Evolutionary conservation across 352 stramenopile species (phyloP), one percentile per base, ranked within the genome.

Genomic region (Phytophthora ohioensis): DNA sequence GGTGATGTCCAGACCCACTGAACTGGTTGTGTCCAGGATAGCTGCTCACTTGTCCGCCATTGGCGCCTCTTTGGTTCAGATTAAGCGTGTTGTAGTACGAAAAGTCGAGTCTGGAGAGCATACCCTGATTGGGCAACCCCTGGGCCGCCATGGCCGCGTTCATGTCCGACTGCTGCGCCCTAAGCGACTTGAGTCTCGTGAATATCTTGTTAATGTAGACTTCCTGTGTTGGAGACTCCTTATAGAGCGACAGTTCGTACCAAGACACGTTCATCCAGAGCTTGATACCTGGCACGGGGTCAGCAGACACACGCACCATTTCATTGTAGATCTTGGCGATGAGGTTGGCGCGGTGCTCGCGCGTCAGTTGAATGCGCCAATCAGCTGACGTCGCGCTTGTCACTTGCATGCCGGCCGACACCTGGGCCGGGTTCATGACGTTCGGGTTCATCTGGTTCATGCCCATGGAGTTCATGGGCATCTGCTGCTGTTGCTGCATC

Each of bases 151-250:
- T 90, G 10, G 77, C 80, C 8, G 85, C 87, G 58, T 81, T 84
- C 81, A 91, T 84, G 60, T 95, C 85, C 31, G 83, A 87, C 48
- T 87, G 85, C 67, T 95, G 88, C 32, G 78, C 76, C 27, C 87
- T 82, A 10, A 95, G 69, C 39, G 85, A 88, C 79, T 95, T 91
- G 48, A 95, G 79, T 7, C 88, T 76, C 42, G 91, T 94, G 69
- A 94, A 92, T 61, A 95, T 95, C 81, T 95, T 94, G 71, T 90
- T 94, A 65, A 95, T 95, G 75, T 95, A 95, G 57, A 91, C 84
- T 55, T 95, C 84, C 68, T 95, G 86, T 13, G 88, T 95, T 27
- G 81, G 87, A 36, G 86, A 93, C 73, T 95, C 88, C 71, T 92
- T 93, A 77, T 92, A 95, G n/a, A 94, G 71, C 58, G 85, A 88